Conservation (phyloP, 2,329 filamentous ascomycete species). For the Niveomyces coronatus region DNA sequence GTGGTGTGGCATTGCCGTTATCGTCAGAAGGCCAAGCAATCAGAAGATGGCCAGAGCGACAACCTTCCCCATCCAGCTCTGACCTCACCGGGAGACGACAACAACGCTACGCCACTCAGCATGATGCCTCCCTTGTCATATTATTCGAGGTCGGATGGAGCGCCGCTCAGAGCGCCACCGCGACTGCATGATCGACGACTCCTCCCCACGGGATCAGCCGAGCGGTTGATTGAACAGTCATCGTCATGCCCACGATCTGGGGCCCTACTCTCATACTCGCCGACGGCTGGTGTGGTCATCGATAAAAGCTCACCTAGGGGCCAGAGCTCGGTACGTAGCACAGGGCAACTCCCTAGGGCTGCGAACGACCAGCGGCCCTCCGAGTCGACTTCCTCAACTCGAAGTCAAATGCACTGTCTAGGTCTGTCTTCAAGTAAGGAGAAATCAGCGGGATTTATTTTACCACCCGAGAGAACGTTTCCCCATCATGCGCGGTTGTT, state of each 20-base stretch:
- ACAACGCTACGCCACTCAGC: constrained; percentile 31
- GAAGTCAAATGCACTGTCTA: too few species aligned
- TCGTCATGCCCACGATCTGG: constrained; percentile 1
- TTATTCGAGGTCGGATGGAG: constrained; percentile 12
- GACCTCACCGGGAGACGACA: too few species aligned
- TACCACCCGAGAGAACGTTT: too few species aligned
- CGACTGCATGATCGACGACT: constrained; percentile 37
- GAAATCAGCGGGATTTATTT: too few species aligned
- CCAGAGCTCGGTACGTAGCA: too few species aligned
- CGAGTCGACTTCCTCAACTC: too few species aligned
- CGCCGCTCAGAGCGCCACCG: constrained; percentile 33
- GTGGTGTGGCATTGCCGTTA: constrained; percentile 8
- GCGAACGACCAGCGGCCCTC: too few species aligned
- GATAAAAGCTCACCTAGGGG: too few species aligned
- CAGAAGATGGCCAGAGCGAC: not conserved
- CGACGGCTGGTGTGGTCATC: not conserved
- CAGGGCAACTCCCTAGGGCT: too few species aligned
- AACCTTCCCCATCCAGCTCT: too few species aligned
- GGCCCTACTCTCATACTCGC: constrained; percentile 1
- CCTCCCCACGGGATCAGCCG: constrained; percentile 22
- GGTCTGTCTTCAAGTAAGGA: too few species aligned
- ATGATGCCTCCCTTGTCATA: constrained; percentile 29
- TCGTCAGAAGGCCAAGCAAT: constrained; percentile 1
- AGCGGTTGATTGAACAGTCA: not conserved
- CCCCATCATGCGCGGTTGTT: too few species aligned